Conservation (phyloP, 345 rosid genomes). For the Alliaria petiolata region DNA sequence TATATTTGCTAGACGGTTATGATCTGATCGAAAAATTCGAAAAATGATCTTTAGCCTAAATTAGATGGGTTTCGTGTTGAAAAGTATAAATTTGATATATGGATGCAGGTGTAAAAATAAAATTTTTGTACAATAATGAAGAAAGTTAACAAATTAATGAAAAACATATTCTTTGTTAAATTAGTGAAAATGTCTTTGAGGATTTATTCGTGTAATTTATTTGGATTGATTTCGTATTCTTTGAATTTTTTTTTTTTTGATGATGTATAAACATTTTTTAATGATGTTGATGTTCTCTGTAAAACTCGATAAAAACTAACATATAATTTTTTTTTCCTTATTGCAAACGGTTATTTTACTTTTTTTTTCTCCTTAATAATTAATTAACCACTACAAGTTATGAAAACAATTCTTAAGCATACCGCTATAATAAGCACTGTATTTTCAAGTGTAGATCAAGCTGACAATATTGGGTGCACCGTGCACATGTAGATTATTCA, state of each 20-base stretch:
- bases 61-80: not conserved
- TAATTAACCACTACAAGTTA: too few relatives aligned
- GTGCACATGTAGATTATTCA: too few relatives aligned
- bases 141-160: not conserved
- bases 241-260: not conserved
- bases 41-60: slow-evolving; percentile 10
- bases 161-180: not conserved
- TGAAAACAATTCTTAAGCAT: too few relatives aligned
- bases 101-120: slow-evolving; percentile 15
- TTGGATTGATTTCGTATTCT: not conserved
- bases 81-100: not conserved
- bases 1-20: not conserved
- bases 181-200: not conserved
- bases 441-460: too few relatives aligned
- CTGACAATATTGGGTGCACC: too few relatives aligned
- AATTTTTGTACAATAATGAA: not conserved
- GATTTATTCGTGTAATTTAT: not conserved
- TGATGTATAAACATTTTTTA: not conserved
- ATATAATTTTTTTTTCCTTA: too few relatives aligned
- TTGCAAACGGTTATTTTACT: too few relatives aligned
- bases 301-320: too few relatives aligned
- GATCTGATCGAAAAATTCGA: slow-evolving; percentile 5
- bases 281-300: not conserved
- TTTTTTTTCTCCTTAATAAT: too few relatives aligned
- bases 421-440: too few relatives aligned